Percentiles rank a stretch among this genome's conserved stretches.
phyloP scores from a whole-genome alignment of 2,329 filamentous ascomycete genomes.

The Bipolaris zeicola region DNA sequence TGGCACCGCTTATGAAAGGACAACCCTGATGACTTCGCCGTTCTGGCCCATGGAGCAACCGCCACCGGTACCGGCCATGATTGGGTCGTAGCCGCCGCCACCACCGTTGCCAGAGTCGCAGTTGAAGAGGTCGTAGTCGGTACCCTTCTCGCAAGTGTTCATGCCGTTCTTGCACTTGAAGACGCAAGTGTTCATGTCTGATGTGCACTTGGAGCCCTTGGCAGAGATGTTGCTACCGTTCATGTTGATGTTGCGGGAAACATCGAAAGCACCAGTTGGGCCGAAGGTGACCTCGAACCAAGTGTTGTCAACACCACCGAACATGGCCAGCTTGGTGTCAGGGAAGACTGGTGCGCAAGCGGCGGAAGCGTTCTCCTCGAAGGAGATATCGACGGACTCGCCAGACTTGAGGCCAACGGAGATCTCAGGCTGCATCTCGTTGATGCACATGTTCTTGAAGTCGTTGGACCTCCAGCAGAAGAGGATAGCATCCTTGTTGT shows the following conservation, averaged over 20 bases:
- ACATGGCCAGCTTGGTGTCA: conserved; percentile 40
- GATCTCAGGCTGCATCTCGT: conserved; percentile 44
- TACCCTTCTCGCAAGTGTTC: conserved; percentile 43
- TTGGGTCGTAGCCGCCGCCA: conserved; percentile 37
- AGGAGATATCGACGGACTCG: conserved; percentile 47
- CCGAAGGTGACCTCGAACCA: conserved; percentile 55
- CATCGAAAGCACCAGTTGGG: conserved; percentile 48
- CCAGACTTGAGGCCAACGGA: conserved; percentile 49
- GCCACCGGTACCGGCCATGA: conserved; percentile 36
- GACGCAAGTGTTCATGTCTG: conserved; percentile 52
- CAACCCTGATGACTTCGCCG: conserved; percentile 38
- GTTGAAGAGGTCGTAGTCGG: conserved; percentile 49
- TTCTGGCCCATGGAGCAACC: conserved; percentile 39
- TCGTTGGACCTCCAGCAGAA: conserved; percentile 46
- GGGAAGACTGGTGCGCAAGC: conserved; percentile 50
- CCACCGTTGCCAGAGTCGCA: conserved; percentile 38
- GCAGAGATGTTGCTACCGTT: conserved; percentile 49
- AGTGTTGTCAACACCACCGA: conserved; percentile 52
- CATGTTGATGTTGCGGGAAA: conserved; percentile 55
- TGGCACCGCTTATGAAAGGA: conserved; percentile 23
- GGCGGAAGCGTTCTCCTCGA: conserved; percentile 46
- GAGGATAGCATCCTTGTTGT: conserved; percentile 37
- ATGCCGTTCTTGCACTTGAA: conserved; percentile 49
- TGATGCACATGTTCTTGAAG: conserved; percentile 47
- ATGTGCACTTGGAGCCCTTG: conserved; percentile 49